A percentile compares a stretch with the other conserved stretches of the same genome.
phyloP scores from a whole-genome alignment of 2,329 filamentous ascomycete genomes.

The Sclerotinia glacialis region DNA sequence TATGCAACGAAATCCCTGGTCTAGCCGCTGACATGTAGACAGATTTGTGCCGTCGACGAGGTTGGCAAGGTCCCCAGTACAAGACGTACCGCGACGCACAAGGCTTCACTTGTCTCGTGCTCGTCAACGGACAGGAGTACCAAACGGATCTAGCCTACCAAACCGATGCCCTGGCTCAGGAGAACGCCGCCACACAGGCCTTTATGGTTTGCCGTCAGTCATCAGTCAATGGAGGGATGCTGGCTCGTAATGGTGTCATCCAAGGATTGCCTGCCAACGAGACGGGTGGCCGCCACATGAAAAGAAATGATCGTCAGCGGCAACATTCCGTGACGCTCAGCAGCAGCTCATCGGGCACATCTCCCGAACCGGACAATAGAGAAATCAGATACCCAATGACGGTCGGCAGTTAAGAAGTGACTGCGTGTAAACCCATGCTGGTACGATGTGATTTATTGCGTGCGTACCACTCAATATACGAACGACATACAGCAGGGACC shows the following conservation, averaged over 20 bases:
- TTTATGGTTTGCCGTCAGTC: slow-evolving; percentile 99
- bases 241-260: slow-evolving; percentile 65
- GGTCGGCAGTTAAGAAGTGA: slow-evolving; percentile 34
- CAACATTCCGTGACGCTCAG: slow-evolving; percentile 40
- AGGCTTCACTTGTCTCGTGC: slow-evolving; percentile 85
- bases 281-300: slow-evolving; percentile 37
- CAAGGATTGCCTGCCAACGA: slow-evolving; percentile 58
- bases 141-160: slow-evolving; percentile 85
- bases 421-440: slow-evolving; percentile 25
- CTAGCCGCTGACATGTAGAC: slow-evolving; percentile 37
- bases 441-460: neutral
- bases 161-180: slow-evolving; percentile 77
- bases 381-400: slow-evolving; percentile 28
- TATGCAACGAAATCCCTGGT: slow-evolving; percentile 26
- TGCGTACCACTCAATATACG: neutral
- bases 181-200: slow-evolving; percentile 91
- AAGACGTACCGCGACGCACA: slow-evolving; percentile 70
- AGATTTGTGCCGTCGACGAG: slow-evolving; percentile 93
- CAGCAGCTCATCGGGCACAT: slow-evolving; percentile 40
- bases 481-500: slow-evolving; percentile 12
- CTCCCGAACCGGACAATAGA: slow-evolving; percentile 35
- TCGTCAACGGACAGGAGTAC: slow-evolving; percentile 96
- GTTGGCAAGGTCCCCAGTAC: slow-evolving; percentile 89
- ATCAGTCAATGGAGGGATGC: slow-evolving; percentile 93
- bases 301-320: slow-evolving; percentile 32